Evolutionary conservation across 768 basidiomycete genomes (phyloP), one percentile per base, ranked within the genome.

Genomic region (Asterophora lycoperdoides): DNA sequence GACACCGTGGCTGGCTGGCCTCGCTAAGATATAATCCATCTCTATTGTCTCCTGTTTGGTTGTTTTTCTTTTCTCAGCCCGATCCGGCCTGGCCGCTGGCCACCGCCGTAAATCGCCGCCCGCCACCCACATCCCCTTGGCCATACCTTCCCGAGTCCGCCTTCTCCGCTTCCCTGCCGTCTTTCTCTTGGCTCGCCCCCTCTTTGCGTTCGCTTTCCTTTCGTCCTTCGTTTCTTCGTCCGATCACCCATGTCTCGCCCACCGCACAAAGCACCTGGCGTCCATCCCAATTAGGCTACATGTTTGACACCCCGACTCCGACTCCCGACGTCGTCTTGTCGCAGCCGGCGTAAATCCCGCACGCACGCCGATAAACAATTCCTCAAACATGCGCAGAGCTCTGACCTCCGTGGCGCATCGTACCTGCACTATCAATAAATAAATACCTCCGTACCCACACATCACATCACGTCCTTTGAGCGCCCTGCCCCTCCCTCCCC

Each of bases 271-370:
- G 36, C 42, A 44, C 26, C 19, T n/a, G 11, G 20, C 29, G 29
- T 20, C 35, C 39, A 48, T 37, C 43, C 35, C 32, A 42, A 28
- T 46, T 37, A 10, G 40, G 37, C 32, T n/a, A 13, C 34, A 20
- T 30, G 44, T 29, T 42, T 35, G 11, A 41, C 44, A 33, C 11
- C 19, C 52, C 47, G 47, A 40, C 43, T 44, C 51, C 41, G 46
- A 48, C 17, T 39, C 49, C 46, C 46, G 37, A 49, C 34, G n/a
- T 18, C n/a, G 43, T 36, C 49, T 48, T 51, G 46, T 23, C 23
- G 23, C 23, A 23, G 23, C 52, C 44, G 56, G 56, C 56, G 56
- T 52, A 57, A 57, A 55, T 57, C 56, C 56, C 56, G 47, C 52
- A 36, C n/a, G n/a, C n/a, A n/a, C n/a, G n/a, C n/a, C n/a, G 3